These are phyloP conservation scores for Fagus sylvatica DNA, from an alignment of 306 rosid genomes.

Conservation along the genomic window DNA sequence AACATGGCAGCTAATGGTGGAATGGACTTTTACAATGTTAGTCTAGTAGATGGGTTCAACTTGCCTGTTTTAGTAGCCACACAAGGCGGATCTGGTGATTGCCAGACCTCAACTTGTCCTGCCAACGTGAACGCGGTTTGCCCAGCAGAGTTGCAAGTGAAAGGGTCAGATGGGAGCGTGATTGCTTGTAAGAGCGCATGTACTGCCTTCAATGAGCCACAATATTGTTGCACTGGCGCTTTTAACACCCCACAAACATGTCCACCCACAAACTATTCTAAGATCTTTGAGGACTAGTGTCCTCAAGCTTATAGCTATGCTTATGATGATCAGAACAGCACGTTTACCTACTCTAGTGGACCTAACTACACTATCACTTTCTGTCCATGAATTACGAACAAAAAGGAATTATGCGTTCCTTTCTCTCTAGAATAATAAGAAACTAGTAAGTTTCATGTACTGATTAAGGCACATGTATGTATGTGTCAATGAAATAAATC, in stretches of 20 bases:
- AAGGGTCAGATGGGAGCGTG: slow-evolving; percentile 25
- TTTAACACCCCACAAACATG: slow-evolving; percentile 20
- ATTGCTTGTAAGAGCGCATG: slow-evolving; percentile 53
- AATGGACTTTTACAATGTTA: slow-evolving; percentile 43
- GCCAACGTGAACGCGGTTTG: slow-evolving; percentile 31
- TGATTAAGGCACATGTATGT: neutral
- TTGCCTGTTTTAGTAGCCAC: slow-evolving; percentile 28
- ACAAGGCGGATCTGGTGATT: slow-evolving; percentile 23
- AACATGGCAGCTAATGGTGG: slow-evolving; percentile 20
- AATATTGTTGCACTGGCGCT: slow-evolving; percentile 40
- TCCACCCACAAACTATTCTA: slow-evolving; percentile 36
- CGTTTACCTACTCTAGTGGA: slow-evolving; percentile 40
- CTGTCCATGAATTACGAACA: slow-evolving; percentile 31
- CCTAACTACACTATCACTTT: slow-evolving; percentile 39
- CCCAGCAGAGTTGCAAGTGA: slow-evolving; percentile 30
- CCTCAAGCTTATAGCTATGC: slow-evolving; percentile 56
- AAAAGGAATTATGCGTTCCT: neutral
- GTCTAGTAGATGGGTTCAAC: slow-evolving; percentile 45
- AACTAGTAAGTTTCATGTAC: neutral
- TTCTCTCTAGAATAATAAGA: neutral
- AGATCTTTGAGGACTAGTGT: slow-evolving; percentile 37
- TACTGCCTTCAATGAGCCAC: slow-evolving; percentile 25
- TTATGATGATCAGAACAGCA: slow-evolving; percentile 30
- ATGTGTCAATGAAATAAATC: neutral
- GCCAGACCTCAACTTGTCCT: slow-evolving; percentile 16